Percentiles rank a stretch among this genome's conserved stretches.
phyloP scores from a whole-genome alignment of 2,329 filamentous ascomycete genomes.

The Elsinoe perseae region DNA sequence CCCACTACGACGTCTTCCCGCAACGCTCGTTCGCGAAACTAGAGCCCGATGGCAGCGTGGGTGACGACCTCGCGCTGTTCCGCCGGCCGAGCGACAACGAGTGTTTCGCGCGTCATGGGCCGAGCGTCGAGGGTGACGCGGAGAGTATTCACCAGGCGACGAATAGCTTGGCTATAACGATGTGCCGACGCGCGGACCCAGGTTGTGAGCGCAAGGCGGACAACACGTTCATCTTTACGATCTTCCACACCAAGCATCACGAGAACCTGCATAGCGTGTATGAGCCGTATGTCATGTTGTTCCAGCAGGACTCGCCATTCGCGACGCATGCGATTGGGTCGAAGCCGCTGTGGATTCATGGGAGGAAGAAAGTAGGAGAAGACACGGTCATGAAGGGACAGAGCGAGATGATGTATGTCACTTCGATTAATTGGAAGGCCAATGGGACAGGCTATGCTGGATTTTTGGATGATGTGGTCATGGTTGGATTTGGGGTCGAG shows the following conservation, averaged over 20 bases:
- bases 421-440: conserved; percentile 49
- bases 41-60: conserved; percentile 39
- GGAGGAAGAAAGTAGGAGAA: conserved; percentile 32
- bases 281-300: conserved; percentile 50
- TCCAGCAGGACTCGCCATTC: conserved; percentile 43
- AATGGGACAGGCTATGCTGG: conserved; percentile 46
- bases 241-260: conserved; percentile 50
- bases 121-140: conserved; percentile 28
- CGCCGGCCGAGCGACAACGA: conserved; percentile 34
- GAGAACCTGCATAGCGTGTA: conserved; percentile 45
- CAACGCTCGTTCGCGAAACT: conserved; percentile 45
- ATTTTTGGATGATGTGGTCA: conserved; percentile 48
- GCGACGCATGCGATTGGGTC: conserved; percentile 43
- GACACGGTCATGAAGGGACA: conserved; percentile 24
- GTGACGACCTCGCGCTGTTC: conserved; percentile 40
- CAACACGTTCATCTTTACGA: conserved; percentile 50
- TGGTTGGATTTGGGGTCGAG: conserved; percentile 51
- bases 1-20: conserved; percentile 48
- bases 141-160: conserved; percentile 54
- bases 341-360: conserved; percentile 50
- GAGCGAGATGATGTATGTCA: conserved; percentile 53
- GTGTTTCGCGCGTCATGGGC: conserved; percentile 44
- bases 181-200: conserved; percentile 44
- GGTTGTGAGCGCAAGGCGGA: conserved; percentile 35
- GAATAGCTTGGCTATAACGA: conserved; percentile 50